Base-by-base conservation (phyloP, 2,329 filamentous ascomycete species). In the Lachnellula subtilissima region DNA sequence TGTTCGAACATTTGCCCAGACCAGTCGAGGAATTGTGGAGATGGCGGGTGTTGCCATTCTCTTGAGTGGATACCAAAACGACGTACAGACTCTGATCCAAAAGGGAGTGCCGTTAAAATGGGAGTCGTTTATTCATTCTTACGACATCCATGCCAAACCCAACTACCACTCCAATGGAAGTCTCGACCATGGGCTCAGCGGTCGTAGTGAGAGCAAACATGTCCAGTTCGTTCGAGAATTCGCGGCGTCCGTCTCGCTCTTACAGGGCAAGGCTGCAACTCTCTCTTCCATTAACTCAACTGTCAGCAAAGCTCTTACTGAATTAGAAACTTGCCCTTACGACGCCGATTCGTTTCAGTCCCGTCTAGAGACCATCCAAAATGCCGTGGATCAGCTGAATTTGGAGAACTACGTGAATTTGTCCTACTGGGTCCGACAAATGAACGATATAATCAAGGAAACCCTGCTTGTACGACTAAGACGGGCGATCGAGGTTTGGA, bases 71-170 rank as follows among this genome's bases (percentile, higher is more conserved):
- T 96, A 97, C 69, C 85, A 91, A 63, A 96, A 95, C 62, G 91
- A 97, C 59, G 90, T 94, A 1, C 92, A 96, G 67, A 76, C 77
- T 45, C 80, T 96, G 59, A 86, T 99, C 58, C 80, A 81, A 19
- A 97, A 95, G 72, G 94, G 95, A 57, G 82, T 97, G 32, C 91
- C 91, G 1, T 75, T 99, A 28, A 86, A 91, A 66, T 99, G 94
- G 94, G 94, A 99, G 69, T 96, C 94, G 0, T 97, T 99, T 66
- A 90, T 99, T 52, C 93, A 97, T 71, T 92, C 91, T 1, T 97
- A 97, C 71, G 94, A 99, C 70, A 80, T 97, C 35, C 92, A 92
- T 64, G 84, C 92, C 61, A 88, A 85, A 61, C 83, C 82, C 66
- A 77, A 72, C 3, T 79, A 83, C 53, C 73, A 83, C 42, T 74